These are phyloP conservation scores for Meira miltonrushii DNA, from an alignment of 1,284 basidiomycete genomes.

Conservation along the genomic window DNA sequence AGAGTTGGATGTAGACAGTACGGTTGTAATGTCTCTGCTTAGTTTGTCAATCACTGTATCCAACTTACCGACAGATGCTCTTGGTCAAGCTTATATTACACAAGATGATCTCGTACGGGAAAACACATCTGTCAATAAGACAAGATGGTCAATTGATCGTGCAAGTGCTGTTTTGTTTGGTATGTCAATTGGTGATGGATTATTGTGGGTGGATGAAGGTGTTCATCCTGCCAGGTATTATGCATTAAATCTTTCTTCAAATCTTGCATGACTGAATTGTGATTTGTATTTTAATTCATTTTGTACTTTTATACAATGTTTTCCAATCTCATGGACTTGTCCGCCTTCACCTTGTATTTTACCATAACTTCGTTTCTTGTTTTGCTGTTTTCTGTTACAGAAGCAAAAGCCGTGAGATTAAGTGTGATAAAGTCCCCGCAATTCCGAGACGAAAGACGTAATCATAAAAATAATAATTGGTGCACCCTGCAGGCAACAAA, in stretches of 20 bases:
- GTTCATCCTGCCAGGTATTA: slow-evolving; percentile 11
- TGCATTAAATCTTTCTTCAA: neutral
- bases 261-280: no score
- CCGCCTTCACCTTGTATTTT: no score
- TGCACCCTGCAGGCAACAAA: no score
- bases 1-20: slow-evolving; percentile 53
- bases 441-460: no score
- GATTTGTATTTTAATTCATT: no score
- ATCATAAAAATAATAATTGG: no score
- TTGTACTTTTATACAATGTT: no score
- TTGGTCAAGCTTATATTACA: slow-evolving; percentile 50
- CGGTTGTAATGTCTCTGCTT: slow-evolving; percentile 52
- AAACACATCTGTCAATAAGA: slow-evolving; percentile 56
- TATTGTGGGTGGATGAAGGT: slow-evolving; percentile 77
- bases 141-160: slow-evolving; percentile 73
- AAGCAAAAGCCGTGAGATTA: no score
- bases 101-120: slow-evolving; percentile 65
- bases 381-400: no score
- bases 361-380: no score
- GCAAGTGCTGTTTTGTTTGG: slow-evolving; percentile 75
- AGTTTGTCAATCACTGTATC: slow-evolving; percentile 67
- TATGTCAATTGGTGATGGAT: slow-evolving; percentile 79
- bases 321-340: no score
- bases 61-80: slow-evolving; percentile 7
- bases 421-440: no score